Conservation (phyloP, 768 basidiomycete species). For the Leccinum subtestaceum region DNA sequence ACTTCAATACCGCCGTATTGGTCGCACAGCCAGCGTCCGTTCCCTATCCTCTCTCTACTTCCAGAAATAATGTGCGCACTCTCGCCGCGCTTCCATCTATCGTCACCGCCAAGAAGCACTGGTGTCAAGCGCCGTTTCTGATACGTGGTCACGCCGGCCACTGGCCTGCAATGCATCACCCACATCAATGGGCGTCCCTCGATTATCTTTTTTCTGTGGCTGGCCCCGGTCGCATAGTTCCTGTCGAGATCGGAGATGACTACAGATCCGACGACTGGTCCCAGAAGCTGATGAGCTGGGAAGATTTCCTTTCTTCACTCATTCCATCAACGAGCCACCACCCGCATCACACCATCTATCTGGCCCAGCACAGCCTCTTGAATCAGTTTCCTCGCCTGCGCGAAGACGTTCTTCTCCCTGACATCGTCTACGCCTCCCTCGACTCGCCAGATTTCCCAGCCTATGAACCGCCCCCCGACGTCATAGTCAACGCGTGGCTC, state of each 20-base stretch:
- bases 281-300: conserved; percentile 76
- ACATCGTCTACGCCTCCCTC: conserved; percentile 77
- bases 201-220: conserved; percentile 67
- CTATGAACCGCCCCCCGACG: conserved; percentile 64
- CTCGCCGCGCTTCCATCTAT: conserved; percentile 55
- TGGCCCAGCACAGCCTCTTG: conserved; percentile 89
- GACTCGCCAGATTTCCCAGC: conserved; percentile 40
- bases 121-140: conserved; percentile 64
- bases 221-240: conserved; percentile 82
- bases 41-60: conserved; percentile 5
- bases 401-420: conserved; percentile 78
- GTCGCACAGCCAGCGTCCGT: background rate
- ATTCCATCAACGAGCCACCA: conserved; percentile 22
- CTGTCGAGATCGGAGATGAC: conserved; percentile 84
- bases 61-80: conserved; percentile 36
- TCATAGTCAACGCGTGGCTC: conserved; percentile 78
- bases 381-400: conserved; percentile 78
- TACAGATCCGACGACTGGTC: conserved; percentile 82
- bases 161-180: conserved; percentile 75
- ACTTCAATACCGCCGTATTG: conserved; percentile 10
- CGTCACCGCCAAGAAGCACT: conserved; percentile 45
- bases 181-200: conserved; percentile 64
- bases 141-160: conserved; percentile 55
- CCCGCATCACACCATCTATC: conserved; percentile 52
- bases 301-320: conserved; percentile 61